A percentile compares a stretch with the other conserved stretches of the same genome.
phyloP scores from a whole-genome alignment of 192 early-diverging fungal species.

The Coemansia sp. region DNA sequence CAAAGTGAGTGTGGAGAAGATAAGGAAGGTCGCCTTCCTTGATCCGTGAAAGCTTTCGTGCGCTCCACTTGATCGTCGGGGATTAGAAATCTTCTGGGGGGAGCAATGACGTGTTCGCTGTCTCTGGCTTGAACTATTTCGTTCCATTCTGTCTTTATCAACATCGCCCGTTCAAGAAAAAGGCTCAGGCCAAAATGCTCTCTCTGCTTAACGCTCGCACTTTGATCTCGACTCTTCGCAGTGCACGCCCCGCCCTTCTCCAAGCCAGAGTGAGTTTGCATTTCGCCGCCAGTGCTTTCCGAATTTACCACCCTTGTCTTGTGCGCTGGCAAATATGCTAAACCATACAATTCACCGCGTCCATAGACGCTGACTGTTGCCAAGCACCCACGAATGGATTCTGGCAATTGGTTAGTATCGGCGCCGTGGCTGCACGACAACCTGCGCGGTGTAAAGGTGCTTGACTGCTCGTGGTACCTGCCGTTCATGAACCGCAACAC shows the following conservation, averaged over 20 bases:
- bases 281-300: neutral
- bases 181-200: too few relatives aligned
- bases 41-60: too few relatives aligned
- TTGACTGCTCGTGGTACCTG: conserved; percentile 94
- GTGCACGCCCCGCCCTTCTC: neutral
- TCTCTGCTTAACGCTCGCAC: neutral
- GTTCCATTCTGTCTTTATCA: too few relatives aligned
- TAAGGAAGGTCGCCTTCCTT: too few relatives aligned
- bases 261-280: neutral
- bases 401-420: conserved; percentile 34
- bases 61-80: too few relatives aligned
- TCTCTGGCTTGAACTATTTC: too few relatives aligned
- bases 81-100: too few relatives aligned
- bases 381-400: neutral
- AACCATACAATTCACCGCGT: neutral
- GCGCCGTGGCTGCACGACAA: conserved; percentile 60
- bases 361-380: neutral
- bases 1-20: too few relatives aligned
- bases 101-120: too few relatives aligned
- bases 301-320: neutral
- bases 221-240: neutral
- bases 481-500: conserved; percentile 65
- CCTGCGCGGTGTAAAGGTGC: conserved; percentile 59
- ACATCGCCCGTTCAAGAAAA: too few relatives aligned
- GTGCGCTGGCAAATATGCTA: neutral